These are phyloP conservation scores for Patellifolia procumbens DNA, from an alignment of 179 eudicot genomes.

Conservation along the genomic window DNA sequence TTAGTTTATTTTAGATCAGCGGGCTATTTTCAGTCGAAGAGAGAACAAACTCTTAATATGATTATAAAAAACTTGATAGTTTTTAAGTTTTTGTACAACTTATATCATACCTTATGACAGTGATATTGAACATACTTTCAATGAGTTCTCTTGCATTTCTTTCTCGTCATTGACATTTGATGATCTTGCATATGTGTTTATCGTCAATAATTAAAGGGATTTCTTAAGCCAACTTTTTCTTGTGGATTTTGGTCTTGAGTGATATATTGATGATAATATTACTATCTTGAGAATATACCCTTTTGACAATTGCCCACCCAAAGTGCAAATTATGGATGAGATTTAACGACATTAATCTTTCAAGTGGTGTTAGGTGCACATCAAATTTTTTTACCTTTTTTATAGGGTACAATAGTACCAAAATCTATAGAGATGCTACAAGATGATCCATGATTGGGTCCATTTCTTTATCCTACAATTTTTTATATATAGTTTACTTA, in stretches of 20 bases:
- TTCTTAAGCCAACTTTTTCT: background rate
- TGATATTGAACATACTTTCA: too few relatives aligned
- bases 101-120: too few relatives aligned
- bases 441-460: background rate
- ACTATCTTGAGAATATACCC: slow-evolving; percentile 13
- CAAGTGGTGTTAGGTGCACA: background rate
- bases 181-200: background rate
- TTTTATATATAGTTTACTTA: background rate
- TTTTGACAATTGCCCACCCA: background rate
- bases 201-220: background rate
- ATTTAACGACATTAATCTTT: slow-evolving; percentile 7
- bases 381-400: slow-evolving; percentile 1
- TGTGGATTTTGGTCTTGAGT: background rate
- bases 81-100: too few relatives aligned
- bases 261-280: background rate
- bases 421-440: background rate
- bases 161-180: background rate
- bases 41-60: too few relatives aligned
- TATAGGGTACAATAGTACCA: slow-evolving; percentile 8
- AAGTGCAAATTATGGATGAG: slow-evolving; percentile 18
- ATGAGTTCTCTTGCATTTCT: background rate
- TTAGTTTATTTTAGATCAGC: too few relatives aligned
- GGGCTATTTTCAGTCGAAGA: too few relatives aligned
- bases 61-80: too few relatives aligned
- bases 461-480: background rate